Percentiles rank a stretch among this genome's conserved stretches.
These are phyloP conservation scores for Melocanna baccifera DNA, from an alignment of 176 grass and related monocot species.

Conservation along the genomic window DNA sequence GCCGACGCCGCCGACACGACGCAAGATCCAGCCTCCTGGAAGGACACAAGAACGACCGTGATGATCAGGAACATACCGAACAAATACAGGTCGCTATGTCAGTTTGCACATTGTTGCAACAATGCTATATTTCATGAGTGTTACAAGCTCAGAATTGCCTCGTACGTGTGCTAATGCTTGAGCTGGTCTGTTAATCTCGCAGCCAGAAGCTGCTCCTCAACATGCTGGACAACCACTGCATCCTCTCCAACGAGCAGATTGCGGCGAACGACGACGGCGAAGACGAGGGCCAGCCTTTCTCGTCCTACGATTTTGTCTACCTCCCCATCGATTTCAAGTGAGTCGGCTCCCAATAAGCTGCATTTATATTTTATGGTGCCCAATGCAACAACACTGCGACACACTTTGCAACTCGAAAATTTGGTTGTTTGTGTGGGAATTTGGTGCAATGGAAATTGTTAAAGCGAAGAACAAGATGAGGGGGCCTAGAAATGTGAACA, in stretches of 20 bases:
- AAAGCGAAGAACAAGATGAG: neutral
- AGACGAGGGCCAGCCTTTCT: constrained; percentile 49
- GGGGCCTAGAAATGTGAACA: neutral
- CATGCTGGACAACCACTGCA: constrained; percentile 99
- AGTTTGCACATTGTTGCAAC: neutral
- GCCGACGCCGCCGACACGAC: neutral
- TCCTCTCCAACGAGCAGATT: constrained; percentile 74
- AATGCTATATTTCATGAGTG: constrained; percentile 45
- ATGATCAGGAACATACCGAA: constrained; percentile 99
- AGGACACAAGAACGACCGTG: constrained; percentile 87
- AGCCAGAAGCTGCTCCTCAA: constrained; percentile 94
- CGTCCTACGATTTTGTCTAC: constrained; percentile 95
- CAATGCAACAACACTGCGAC: constrained; percentile 7
- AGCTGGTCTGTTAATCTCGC: constrained; percentile 22
- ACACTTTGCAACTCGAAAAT: neutral
- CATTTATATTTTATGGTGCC: constrained; percentile 56
- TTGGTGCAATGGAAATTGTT: neutral
- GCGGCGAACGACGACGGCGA: constrained; percentile 30
- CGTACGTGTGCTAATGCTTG: neutral
- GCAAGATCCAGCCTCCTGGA: neutral
- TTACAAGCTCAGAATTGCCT: constrained; percentile 25
- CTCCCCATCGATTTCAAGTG: constrained; percentile 99
- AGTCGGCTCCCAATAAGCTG: constrained; percentile 31
- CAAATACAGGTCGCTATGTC: constrained; percentile 78
- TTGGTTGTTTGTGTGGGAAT: neutral